Percentiles rank a stretch among this genome's conserved stretches.
phyloP scores from a whole-genome alignment of 2,329 filamentous ascomycete genomes.

The Epichloe gansuensis region DNA sequence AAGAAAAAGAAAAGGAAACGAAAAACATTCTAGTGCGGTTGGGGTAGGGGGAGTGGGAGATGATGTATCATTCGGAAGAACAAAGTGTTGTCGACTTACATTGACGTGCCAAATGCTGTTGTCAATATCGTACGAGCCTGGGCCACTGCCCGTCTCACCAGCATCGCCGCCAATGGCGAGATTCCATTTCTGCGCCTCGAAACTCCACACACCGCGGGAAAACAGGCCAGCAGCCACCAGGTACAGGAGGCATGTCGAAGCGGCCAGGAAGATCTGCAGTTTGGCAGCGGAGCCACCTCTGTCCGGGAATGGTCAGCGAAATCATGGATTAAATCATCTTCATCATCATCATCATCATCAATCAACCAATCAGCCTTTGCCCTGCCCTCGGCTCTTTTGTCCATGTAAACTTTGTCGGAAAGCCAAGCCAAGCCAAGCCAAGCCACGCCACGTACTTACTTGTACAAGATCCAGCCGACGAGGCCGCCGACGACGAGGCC shows the following conservation, averaged over 20 bases:
- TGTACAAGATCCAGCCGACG: constrained; percentile 68
- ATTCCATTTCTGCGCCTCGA: constrained; percentile 61
- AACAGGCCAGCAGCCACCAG: constrained; percentile 75
- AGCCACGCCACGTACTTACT: constrained; percentile 31
- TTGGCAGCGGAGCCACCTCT: constrained; percentile 31
- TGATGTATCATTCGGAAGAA: too few species aligned
- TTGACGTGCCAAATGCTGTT: constrained; percentile 76
- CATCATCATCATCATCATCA: too few species aligned
- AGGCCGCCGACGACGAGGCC: constrained; percentile 55
- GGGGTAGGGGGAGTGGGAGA: too few species aligned
- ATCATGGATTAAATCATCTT: too few species aligned
- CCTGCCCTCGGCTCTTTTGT: too few species aligned
- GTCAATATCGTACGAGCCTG: constrained; percentile 69
- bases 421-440: too few species aligned
- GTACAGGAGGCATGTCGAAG: constrained; percentile 73
- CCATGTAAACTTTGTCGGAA: too few species aligned
- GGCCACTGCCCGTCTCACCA: constrained; percentile 39
- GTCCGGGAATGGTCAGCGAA: background rate
- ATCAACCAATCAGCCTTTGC: too few species aligned
- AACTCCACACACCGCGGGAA: constrained; percentile 62
- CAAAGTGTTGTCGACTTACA: constrained; percentile 29
- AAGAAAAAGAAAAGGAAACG: too few species aligned
- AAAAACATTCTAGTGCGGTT: too few species aligned
- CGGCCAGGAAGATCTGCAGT: constrained; percentile 64
- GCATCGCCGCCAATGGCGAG: constrained; percentile 48